Evolutionary conservation across 176 grass and related monocot species (phyloP), one percentile per base, ranked within the genome.

Genomic region (Musa schizocarpa): DNA sequence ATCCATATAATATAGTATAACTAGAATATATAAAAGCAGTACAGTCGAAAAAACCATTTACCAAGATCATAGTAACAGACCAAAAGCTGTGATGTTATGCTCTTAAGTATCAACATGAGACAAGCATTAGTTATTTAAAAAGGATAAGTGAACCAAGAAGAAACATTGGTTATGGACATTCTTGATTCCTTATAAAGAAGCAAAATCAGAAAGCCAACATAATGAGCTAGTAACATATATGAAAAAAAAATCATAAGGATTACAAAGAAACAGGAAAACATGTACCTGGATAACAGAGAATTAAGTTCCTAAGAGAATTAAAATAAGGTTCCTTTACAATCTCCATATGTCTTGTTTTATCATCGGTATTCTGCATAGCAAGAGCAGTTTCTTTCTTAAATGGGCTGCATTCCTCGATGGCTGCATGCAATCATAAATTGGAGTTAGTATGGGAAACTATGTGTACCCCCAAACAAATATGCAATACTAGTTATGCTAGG

Each of bases 241-340:
- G 29, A 4, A 43, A 65, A 76, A 74, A 84, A 71, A 52, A 55
- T 58, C 70, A 83, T 23, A 48, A 59, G 65, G 12, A 34, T 87
- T 48, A 57, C 14, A 73, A 63, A 9, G 69, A 73, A 54, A 68
- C 34, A 11, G 76, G 11, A 19, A 87, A 72, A 17, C 57, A 69
- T 63, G 52, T 84, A 96, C 89, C 87, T 90, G 85, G 89, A 81
- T 83, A 61, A 72, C 67, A 78, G 76, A 92, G 74, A 83, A 90
- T 68, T 53, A 85, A 83, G 68, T 88, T 90, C 86, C 83, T 92
- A 53, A 88, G 71, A 77, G 86, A 90, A 86, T 76, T 81, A 67
- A 91, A 68, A 80, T 77, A 85, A 58, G 81, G 84, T 71, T 93
- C 83, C 77, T 83, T 87, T 25, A 74, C 1, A 76, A 71, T 55